Evolutionary conservation across 805 yeast species (phyloP).

Genomic region (Blastobotrys terrestris): DNA sequence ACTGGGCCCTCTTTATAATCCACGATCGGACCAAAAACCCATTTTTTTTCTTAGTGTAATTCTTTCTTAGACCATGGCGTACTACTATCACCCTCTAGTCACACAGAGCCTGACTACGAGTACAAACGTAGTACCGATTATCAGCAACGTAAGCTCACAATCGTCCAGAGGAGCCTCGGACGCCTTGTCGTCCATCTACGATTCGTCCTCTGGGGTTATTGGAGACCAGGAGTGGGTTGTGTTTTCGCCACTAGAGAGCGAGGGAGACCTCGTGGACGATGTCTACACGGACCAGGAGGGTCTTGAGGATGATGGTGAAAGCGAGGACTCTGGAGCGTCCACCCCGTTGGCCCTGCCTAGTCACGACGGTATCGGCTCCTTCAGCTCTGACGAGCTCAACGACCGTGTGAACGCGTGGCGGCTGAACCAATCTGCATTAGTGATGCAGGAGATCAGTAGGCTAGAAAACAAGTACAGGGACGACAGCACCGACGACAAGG

Average conservation of each 20-base stretch:
- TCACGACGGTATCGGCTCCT: conserved; percentile 33
- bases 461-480: conserved; percentile 12
- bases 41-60: neutral
- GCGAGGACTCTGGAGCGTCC: conserved; percentile 7
- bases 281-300: conserved; percentile 7
- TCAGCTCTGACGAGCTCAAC: conserved; percentile 25
- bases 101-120: neutral
- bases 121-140: neutral
- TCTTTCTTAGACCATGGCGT: neutral
- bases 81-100: neutral
- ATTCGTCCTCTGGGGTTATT: neutral
- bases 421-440: conserved; percentile 32
- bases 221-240: conserved; percentile 33
- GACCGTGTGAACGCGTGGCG: conserved; percentile 38
- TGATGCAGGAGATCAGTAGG: conserved; percentile 25
- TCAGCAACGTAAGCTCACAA: neutral
- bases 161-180: neutral
- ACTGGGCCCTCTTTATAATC: neutral
- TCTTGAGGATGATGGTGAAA: neutral
- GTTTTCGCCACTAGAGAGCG: conserved; percentile 27
- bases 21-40: too few relatives aligned
- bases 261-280: conserved; percentile 11
- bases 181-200: neutral
- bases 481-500: neutral
- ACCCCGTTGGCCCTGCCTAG: conserved; percentile 29